A percentile compares a stretch with the other conserved stretches of the same genome.
These are phyloP conservation scores for Aspergillus funiculosus DNA, from an alignment of 495 filamentous ascomycete species.

Conservation along the genomic window DNA sequence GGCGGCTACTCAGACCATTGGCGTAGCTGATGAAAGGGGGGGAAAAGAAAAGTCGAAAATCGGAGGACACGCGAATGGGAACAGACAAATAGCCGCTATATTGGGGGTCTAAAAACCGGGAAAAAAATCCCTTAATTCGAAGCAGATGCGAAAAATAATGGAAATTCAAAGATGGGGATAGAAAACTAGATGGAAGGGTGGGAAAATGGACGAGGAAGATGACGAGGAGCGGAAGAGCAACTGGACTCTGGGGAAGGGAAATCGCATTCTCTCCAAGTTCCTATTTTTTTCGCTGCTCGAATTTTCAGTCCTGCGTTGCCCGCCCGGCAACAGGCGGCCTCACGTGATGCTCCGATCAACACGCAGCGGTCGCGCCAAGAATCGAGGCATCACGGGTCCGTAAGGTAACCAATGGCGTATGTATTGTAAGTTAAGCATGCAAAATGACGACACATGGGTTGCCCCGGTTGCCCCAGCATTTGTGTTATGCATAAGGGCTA, in stretches of 20 bases:
- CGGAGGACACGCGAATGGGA: slow-evolving; percentile 6
- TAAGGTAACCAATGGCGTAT: slow-evolving; percentile 10
- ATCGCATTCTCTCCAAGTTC: slow-evolving; percentile 10
- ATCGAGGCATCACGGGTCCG: not conserved
- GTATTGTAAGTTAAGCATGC: slow-evolving; percentile 14
- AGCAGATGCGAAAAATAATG: not conserved
- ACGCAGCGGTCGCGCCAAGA: slow-evolving; percentile 5
- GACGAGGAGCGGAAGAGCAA: slow-evolving; percentile 9
- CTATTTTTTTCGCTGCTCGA: slow-evolving; percentile 1
- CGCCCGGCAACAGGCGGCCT: not conserved
- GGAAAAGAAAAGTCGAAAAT: not conserved
- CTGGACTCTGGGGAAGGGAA: slow-evolving; percentile 6
- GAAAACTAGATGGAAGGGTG: slow-evolving; percentile 1
- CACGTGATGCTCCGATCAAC: slow-evolving; percentile 13
- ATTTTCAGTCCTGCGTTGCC: not conserved
- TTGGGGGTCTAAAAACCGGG: not conserved
- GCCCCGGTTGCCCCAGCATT: slow-evolving; percentile 11
- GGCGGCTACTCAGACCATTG: slow-evolving; percentile 17
- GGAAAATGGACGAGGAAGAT: slow-evolving; percentile 8
- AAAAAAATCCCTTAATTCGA: slow-evolving; percentile 10
- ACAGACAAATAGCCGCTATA: not conserved
- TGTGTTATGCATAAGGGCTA: not conserved
- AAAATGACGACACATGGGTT: slow-evolving; percentile 18
- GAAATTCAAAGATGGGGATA: not conserved
- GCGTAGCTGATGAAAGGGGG: slow-evolving; percentile 14